Percentiles rank a stretch among this genome's conserved stretches.
These are phyloP conservation scores for Mycena amicta DNA, from an alignment of 768 basidiomycete genomes.

Conservation along the genomic window DNA sequence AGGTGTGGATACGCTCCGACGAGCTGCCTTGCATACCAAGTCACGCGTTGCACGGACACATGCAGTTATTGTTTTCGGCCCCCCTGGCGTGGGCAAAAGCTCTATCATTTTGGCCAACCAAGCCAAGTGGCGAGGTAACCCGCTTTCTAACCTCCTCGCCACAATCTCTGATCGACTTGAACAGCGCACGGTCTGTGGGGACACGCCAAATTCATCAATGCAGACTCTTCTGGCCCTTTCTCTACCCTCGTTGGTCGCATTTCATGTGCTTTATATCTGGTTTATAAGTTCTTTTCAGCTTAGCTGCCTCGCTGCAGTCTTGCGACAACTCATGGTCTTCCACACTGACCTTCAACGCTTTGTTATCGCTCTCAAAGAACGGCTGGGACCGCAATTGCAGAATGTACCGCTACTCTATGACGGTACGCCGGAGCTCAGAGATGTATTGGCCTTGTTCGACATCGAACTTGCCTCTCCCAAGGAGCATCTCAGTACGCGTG, in stretches of 20 bases:
- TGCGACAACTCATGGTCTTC: conserved; percentile 76
- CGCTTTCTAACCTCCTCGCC: conserved; percentile 15
- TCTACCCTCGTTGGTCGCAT: conserved; percentile 46
- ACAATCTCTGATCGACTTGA: neutral
- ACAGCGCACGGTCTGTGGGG: conserved; percentile 74
- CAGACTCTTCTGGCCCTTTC: conserved; percentile 65
- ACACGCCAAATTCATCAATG: conserved; percentile 70
- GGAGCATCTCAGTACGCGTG: conserved; percentile 57
- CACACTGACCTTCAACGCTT: conserved; percentile 71
- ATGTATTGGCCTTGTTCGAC: conserved; percentile 59
- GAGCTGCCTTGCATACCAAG: conserved; percentile 45
- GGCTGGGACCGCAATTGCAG: conserved; percentile 68
- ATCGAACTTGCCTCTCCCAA: conserved; percentile 52
- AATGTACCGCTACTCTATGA: conserved; percentile 73
- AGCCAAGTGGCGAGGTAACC: conserved; percentile 71
- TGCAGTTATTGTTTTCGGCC: conserved; percentile 62
- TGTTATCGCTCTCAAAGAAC: conserved; percentile 56
- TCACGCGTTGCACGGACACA: conserved; percentile 54
- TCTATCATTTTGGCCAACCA: conserved; percentile 70
- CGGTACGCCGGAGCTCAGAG: conserved; percentile 68
- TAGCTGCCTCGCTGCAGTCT: conserved; percentile 67
- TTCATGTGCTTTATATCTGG: conserved; percentile 29
- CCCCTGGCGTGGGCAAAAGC: conserved; percentile 77
- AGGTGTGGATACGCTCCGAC: conserved; percentile 43
- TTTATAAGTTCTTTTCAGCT: conserved; percentile 42